Percentiles rank a stretch among this genome's conserved stretches.
phyloP scores from a whole-genome alignment of 2,329 filamentous ascomycete species.

The Penicillium carneum region DNA sequence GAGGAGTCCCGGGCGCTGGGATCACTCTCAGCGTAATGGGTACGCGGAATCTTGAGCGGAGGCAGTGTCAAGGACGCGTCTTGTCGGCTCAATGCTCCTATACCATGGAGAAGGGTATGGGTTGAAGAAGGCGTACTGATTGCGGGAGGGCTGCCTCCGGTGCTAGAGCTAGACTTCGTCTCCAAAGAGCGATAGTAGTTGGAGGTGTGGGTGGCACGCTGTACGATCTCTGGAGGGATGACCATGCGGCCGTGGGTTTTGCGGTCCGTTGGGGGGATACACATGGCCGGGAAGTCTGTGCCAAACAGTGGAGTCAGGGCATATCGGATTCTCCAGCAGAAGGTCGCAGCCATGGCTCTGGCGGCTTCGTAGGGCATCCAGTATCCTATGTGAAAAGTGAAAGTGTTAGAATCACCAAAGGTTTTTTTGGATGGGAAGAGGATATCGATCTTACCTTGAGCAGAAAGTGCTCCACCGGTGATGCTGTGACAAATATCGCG shows the following conservation, averaged over 20 bases:
- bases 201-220: slow-evolving; percentile 56
- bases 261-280: slow-evolving; percentile 66
- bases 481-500: slow-evolving; percentile 92
- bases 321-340: slow-evolving; percentile 83
- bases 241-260: slow-evolving; percentile 71
- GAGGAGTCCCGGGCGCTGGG: slow-evolving; percentile 55
- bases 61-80: background rate
- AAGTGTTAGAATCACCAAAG: background rate
- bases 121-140: slow-evolving; percentile 23
- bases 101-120: slow-evolving; percentile 25
- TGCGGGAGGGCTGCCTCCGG: background rate
- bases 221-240: slow-evolving; percentile 66
- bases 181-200: slow-evolving; percentile 46
- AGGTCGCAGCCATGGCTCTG: slow-evolving; percentile 84
- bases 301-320: slow-evolving; percentile 92
- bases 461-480: slow-evolving; percentile 86
- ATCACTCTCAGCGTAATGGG: slow-evolving; percentile 38
- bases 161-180: background rate
- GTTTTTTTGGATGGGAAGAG: slow-evolving; percentile 16
- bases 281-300: slow-evolving; percentile 75
- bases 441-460: slow-evolving; percentile 73
- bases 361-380: slow-evolving; percentile 95
- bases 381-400: slow-evolving; percentile 68
- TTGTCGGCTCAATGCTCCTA: background rate
- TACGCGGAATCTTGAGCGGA: slow-evolving; percentile 30